phyloP scores from a whole-genome alignment of 768 basidiomycete genomes.

The Kwoniella mangroviensis region DNA sequence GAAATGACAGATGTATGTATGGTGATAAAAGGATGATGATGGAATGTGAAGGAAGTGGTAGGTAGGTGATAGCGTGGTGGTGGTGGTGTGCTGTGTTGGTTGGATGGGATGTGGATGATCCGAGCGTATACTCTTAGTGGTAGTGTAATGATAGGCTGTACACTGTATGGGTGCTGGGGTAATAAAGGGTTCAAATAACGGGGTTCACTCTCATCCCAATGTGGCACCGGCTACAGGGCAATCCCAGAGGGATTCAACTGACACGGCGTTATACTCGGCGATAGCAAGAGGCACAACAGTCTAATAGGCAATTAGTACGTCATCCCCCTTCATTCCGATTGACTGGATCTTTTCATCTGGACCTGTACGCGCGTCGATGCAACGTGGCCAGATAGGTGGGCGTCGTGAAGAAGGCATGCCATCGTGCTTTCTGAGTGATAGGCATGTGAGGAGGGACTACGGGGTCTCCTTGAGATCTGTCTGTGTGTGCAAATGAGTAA shows the following conservation, averaged over 20 bases:
- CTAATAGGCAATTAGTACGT: neutral
- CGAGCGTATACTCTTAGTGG: too few species aligned
- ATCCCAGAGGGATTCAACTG: neutral
- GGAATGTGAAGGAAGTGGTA: constrained; percentile 29
- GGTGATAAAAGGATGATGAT: constrained; percentile 18
- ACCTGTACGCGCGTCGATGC: too few species aligned
- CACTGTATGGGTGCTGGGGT: neutral
- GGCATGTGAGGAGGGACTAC: neutral
- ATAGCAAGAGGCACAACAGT: neutral
- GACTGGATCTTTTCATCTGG: neutral
- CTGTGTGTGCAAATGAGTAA: neutral
- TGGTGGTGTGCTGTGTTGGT: constrained; percentile 16
- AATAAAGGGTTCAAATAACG: constrained; percentile 2
- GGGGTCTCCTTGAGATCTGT: neutral
- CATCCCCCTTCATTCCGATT: neutral
- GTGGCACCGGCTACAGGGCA: constrained; percentile 10
- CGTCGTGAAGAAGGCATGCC: neutral
- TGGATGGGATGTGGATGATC: constrained; percentile 6
- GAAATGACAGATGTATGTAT: neutral
- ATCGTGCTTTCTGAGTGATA: neutral
- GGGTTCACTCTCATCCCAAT: neutral
- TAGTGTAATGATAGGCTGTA: neutral
- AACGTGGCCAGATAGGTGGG: neutral
- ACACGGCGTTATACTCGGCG: constrained; percentile 8
- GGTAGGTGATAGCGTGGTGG: constrained; percentile 16